Percentiles rank a stretch among this genome's conserved stretches.
Conservation (phyloP, 1,139 yeast genomes). For the Pichia sp. region DNA sequence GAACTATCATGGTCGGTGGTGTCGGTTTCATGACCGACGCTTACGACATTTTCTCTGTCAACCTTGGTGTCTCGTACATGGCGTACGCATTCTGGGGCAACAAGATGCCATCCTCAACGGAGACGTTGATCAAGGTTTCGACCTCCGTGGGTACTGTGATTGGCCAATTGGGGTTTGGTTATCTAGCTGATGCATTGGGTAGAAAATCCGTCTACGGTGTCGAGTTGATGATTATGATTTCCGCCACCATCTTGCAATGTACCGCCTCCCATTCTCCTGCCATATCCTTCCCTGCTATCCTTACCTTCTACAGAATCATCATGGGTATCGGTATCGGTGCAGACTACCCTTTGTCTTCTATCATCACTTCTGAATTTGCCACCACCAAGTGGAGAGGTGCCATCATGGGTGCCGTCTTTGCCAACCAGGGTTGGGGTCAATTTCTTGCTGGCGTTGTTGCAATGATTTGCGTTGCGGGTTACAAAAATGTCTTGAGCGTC, state of each 20-base stretch:
- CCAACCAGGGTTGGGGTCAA: constrained; percentile 93
- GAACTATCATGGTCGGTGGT: constrained; percentile 88
- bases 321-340: constrained; percentile 99
- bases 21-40: constrained; percentile 93
- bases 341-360: constrained; percentile 95
- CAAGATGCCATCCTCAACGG: constrained; percentile 60
- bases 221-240: constrained; percentile 78
- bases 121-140: constrained; percentile 75
- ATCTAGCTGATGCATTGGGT: constrained; percentile 79
- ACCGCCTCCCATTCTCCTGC: constrained; percentile 66
- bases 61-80: constrained; percentile 73
- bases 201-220: constrained; percentile 85
- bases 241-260: constrained; percentile 77
- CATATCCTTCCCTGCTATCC: constrained; percentile 64
- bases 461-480: constrained; percentile 64
- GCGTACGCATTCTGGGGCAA: constrained; percentile 73
- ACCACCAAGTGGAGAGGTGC: constrained; percentile 97
- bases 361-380: constrained; percentile 82
- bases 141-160: constrained; percentile 92
- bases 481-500: constrained; percentile 56
- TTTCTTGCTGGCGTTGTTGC: constrained; percentile 79
- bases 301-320: constrained; percentile 71
- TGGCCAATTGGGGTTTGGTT: constrained; percentile 87
- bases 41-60: constrained; percentile 86
- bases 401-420: constrained; percentile 88